Conservation (phyloP, 495 filamentous ascomycete genomes). For the Aspergillus haitiensis region DNA sequence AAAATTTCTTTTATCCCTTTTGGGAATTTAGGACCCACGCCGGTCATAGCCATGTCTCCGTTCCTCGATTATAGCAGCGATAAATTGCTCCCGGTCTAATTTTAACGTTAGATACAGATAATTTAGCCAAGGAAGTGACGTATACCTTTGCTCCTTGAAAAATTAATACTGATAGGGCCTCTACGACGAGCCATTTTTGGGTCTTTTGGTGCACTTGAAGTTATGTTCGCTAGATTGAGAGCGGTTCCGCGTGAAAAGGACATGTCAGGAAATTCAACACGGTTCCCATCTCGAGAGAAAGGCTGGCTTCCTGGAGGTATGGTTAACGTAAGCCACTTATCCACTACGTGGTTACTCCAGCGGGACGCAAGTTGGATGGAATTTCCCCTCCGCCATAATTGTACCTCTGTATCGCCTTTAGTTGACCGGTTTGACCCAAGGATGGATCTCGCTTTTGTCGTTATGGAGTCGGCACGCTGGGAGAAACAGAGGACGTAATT, state of each 20-base stretch:
- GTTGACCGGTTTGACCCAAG: conserved; percentile 30
- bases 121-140: conserved; percentile 1
- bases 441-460: conserved; percentile 30
- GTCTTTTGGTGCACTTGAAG: conserved; percentile 31
- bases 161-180: conserved; percentile 37
- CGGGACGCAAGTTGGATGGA: conserved; percentile 32
- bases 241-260: conserved; percentile 32
- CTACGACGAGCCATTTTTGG: conserved; percentile 22
- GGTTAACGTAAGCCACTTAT: conserved; percentile 40
- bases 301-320: conserved; percentile 17
- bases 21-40: background rate
- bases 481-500: conserved; percentile 37
- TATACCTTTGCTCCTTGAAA: conserved; percentile 32
- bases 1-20: background rate
- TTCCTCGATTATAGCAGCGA: background rate
- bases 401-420: conserved; percentile 37
- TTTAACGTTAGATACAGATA: background rate
- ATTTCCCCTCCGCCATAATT: conserved; percentile 37
- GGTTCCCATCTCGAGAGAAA: conserved; percentile 27
- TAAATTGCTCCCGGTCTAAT: conserved; percentile 5
- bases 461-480: conserved; percentile 32
- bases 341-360: conserved; percentile 35
- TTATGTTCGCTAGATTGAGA: conserved; percentile 39
- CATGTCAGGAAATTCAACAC: conserved; percentile 26
- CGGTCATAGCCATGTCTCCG: background rate